phyloP scores from a whole-genome alignment of 164 flowering plant species.

The Berberis vulgaris region DNA sequence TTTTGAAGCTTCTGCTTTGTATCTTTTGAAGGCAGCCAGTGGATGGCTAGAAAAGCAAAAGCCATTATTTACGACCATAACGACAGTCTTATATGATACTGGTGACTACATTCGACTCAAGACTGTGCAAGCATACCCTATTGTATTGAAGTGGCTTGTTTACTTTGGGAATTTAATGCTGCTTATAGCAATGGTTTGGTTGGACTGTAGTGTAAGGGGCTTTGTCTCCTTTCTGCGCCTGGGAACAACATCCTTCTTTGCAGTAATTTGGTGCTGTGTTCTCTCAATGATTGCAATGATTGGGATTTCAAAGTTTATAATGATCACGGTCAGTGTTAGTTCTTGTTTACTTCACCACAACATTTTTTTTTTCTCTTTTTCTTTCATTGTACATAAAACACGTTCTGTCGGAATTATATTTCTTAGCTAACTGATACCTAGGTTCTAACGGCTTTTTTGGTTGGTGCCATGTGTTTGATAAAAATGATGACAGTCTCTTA shows the following conservation, averaged over 20 bases:
- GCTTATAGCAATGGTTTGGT: conserved; percentile 66
- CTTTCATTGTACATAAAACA: background rate
- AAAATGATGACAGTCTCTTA: too few species aligned
- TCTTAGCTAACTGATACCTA: background rate
- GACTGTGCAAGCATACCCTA: conserved; percentile 44
- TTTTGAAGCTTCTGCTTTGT: conserved; percentile 27
- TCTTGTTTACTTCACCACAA: background rate
- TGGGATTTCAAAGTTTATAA: conserved; percentile 59
- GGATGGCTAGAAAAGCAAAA: conserved; percentile 51
- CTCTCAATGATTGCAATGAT: conserved; percentile 77
- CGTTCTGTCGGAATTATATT: background rate
- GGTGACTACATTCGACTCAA: conserved; percentile 36
- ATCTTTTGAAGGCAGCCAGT: conserved; percentile 26
- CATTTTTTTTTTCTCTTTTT: background rate
- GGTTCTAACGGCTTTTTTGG: background rate
- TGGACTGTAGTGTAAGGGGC: conserved; percentile 80
- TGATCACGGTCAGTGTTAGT: conserved; percentile 50
- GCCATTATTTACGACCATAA: conserved; percentile 35
- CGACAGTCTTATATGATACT: conserved; percentile 17
- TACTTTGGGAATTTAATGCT: conserved; percentile 60
- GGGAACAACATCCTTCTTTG: conserved; percentile 84
- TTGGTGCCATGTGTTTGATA: too few species aligned
- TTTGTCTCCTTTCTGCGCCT: conserved; percentile 65
- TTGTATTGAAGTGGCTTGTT: conserved; percentile 54
- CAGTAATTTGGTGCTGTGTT: conserved; percentile 75